Base-by-base conservation (phyloP, 371 early-diverging fungal genomes). In the Globomyces sp. region DNA sequence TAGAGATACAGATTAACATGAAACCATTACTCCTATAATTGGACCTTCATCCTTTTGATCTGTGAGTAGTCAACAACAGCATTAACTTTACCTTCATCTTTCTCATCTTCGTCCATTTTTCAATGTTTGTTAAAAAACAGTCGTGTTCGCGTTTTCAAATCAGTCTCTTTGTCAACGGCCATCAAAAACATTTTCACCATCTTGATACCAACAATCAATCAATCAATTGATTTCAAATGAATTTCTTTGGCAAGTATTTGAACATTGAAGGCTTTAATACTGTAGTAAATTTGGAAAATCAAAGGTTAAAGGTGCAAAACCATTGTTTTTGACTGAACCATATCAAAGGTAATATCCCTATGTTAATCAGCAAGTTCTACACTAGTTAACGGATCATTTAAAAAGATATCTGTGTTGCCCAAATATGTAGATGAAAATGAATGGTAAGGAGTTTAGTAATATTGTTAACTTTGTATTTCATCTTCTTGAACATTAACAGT, bases 401-500 rank as follows among this genome's bases (percentile, higher is more conserved):
- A 88, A 70, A 90, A 91, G 58, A 89, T 96, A 51, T 90, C 90
- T 10, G 88, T 86, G 48, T 79, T 93, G 65, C 98, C 98, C 44
- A 87, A 89, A 71, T 90, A 90, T 72, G 89, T 95, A 10, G 95
- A 98, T 71, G 68, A 79, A 39, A 91, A 95, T 71, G 98, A 98
- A 80, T 98, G 98, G 58, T 24, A 24, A 24, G 24, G 24, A 24
- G 24, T 24, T 24, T 0, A 24, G 24, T 24, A 24, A 24, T 24
- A 24, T 24, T 24, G 24, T 24, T 24, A 24, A 24, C 24, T 24
- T 24, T 24, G 24, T 24, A 46, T 60, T 4, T 90, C 93, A 2
- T 85, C 87, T 67, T 24, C 24, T 24, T 24, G 24, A 92, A 91
- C 79, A 89, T 85, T 87, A 81, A 5, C 8, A 48, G 6, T 36